Conservation (phyloP, 192 early-diverging fungal genomes). For the Mortierella antarctica region DNA sequence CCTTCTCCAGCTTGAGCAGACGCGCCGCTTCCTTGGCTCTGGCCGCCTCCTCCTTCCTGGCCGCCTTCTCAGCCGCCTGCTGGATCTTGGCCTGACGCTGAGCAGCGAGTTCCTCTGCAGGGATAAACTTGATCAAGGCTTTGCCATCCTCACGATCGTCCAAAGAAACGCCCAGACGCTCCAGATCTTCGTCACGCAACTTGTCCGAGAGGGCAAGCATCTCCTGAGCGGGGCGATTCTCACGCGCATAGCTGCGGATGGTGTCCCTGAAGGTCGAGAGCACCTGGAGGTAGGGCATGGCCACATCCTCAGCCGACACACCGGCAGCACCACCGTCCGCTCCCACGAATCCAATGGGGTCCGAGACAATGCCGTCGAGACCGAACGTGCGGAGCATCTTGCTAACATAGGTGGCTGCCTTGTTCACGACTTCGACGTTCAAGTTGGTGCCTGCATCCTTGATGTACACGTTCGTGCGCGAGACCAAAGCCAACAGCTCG, state of each 20-base stretch:
- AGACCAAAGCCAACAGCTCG: constrained; percentile 83
- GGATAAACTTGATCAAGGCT: constrained; percentile 92
- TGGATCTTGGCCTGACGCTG: constrained; percentile 75
- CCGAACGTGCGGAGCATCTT: constrained; percentile 87
- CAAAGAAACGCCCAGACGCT: constrained; percentile 88
- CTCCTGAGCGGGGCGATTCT: constrained; percentile 57
- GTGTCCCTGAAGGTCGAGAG: constrained; percentile 91
- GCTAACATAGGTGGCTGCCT: constrained; percentile 85
- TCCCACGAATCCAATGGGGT: constrained; percentile 76
- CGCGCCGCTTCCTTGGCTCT: constrained; percentile 74
- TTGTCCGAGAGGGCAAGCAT: constrained; percentile 86
- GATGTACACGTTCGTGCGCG: constrained; percentile 85
- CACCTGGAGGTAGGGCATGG: constrained; percentile 83
- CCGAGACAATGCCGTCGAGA: constrained; percentile 67
- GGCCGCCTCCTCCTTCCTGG: constrained; percentile 69
- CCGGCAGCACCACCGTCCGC: constrained; percentile 47
- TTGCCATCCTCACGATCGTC: constrained; percentile 96
- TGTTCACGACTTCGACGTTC: constrained; percentile 78
- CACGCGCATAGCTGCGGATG: constrained; percentile 80
- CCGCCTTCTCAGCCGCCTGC: constrained; percentile 69
- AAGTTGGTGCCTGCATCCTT: constrained; percentile 64
- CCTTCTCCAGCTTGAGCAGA: constrained; percentile 78
- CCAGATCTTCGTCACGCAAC: constrained; percentile 89
- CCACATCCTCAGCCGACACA: constrained; percentile 47
- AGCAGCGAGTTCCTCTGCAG: constrained; percentile 74